Evolutionary conservation across 768 basidiomycete genomes (phyloP).

Genomic region (Naganishia friedmannii): DNA sequence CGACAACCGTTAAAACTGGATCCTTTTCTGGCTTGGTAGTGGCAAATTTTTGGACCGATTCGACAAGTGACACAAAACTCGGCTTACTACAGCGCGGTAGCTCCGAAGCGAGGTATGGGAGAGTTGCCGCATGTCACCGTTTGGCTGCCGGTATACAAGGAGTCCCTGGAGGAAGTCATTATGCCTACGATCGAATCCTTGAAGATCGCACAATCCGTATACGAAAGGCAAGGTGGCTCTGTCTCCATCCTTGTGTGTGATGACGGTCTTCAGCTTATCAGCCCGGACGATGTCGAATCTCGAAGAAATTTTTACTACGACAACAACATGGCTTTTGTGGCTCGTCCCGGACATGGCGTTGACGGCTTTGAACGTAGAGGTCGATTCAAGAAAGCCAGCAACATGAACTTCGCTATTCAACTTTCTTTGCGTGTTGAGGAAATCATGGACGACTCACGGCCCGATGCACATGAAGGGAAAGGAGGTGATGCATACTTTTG

Average conservation of each 20-base stretch:
- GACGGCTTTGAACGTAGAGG: conserved; percentile 77
- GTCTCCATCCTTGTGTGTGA: conserved; percentile 77
- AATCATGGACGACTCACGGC: conserved; percentile 56
- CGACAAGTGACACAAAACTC: conserved; percentile 49
- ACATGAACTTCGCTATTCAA: conserved; percentile 80
- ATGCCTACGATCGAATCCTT: conserved; percentile 63
- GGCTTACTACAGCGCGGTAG: conserved; percentile 47
- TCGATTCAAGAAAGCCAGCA: conserved; percentile 89
- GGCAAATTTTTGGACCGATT: conserved; percentile 51
- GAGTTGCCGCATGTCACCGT: conserved; percentile 53
- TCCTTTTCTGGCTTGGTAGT: conserved; percentile 28
- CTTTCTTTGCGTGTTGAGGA: conserved; percentile 65
- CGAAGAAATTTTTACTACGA: conserved; percentile 70
- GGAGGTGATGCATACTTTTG: conserved; percentile 40
- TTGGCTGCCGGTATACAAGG: conserved; percentile 82
- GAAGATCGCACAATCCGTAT: conserved; percentile 83
- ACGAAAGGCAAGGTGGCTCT: conserved; percentile 82
- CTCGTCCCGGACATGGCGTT: conserved; percentile 68
- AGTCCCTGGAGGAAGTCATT: conserved; percentile 57
- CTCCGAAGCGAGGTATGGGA: conserved; percentile 42
- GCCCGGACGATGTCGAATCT: conserved; percentile 62
- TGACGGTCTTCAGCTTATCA: conserved; percentile 72
- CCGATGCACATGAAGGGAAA: conserved; percentile 54
- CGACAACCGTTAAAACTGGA: too few species aligned
- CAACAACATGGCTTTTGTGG: conserved; percentile 75